These are phyloP conservation scores for Beauveria sp. DNA, from an alignment of 2,329 filamentous ascomycete genomes.

Conservation along the genomic window DNA sequence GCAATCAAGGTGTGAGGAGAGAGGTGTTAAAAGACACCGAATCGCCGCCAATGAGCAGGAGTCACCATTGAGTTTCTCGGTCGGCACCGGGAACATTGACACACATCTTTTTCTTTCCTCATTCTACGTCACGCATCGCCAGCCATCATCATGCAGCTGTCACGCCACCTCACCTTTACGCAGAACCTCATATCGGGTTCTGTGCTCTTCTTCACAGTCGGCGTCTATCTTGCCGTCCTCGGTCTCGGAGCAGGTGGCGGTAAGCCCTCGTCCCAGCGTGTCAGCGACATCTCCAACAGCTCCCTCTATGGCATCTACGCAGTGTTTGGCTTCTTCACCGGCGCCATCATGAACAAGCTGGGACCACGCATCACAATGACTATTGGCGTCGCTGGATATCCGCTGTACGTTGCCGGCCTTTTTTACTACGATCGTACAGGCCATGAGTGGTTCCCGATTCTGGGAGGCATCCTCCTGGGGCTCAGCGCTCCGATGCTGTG, in stretches of 20 bases:
- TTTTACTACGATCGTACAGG: conserved; percentile 14
- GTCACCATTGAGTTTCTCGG: not conserved
- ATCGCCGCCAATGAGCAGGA: not conserved
- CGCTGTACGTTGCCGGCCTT: conserved; percentile 8
- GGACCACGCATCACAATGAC: conserved; percentile 9
- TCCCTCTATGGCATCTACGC: conserved; percentile 12
- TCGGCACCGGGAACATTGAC: not conserved
- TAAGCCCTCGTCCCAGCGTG: conserved; percentile 11
- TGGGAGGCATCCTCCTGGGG: conserved; percentile 10
- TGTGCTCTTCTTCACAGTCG: conserved; percentile 12
- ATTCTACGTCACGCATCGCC: not conserved
- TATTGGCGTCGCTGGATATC: conserved; percentile 11
- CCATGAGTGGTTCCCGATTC: conserved; percentile 10
- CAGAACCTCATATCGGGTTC: conserved; percentile 10
- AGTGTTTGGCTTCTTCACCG: conserved; percentile 11
- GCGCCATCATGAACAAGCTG: conserved; percentile 12
- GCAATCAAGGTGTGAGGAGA: not conserved
- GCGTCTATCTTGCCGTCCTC: conserved; percentile 13
- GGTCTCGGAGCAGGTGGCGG: conserved; percentile 14
- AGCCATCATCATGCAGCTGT: not conserved
- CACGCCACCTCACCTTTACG: conserved; percentile 3
- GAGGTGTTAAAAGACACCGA: not conserved
- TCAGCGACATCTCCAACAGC: conserved; percentile 7
- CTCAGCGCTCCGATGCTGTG: conserved; percentile 11
- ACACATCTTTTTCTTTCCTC: not conserved